These are phyloP conservation scores for Hordeum pubiflorum DNA, from an alignment of 202 grass and related monocot genomes.

Conservation along the genomic window DNA sequence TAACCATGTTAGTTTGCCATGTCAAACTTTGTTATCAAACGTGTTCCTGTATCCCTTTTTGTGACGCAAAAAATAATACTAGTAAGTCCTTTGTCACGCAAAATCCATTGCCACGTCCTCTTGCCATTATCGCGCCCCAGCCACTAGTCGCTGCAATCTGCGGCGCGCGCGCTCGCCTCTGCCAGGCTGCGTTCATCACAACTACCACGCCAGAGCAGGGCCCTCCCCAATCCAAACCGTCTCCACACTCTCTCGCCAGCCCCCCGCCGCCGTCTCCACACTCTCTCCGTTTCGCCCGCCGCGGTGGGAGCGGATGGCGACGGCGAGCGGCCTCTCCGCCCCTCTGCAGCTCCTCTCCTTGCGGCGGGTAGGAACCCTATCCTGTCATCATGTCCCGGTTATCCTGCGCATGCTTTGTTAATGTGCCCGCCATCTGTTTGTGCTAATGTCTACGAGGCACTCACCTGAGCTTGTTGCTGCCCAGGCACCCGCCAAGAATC, in stretches of 20 bases:
- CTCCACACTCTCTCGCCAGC: background rate
- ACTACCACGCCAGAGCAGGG: background rate
- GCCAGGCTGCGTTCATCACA: background rate
- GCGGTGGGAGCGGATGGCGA: slow-evolving; percentile 27
- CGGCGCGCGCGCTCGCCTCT: background rate
- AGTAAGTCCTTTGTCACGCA: background rate
- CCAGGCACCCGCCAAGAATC: slow-evolving; percentile 17
- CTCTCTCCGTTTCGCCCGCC: background rate
- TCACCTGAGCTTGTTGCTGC: background rate
- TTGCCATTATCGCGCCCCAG: background rate
- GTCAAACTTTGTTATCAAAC: background rate
- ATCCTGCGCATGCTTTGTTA: background rate
- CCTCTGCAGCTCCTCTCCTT: slow-evolving; percentile 22
- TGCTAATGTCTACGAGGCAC: background rate
- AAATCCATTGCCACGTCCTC: background rate
- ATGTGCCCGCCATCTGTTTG: background rate
- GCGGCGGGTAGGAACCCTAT: background rate
- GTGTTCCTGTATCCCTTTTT: background rate
- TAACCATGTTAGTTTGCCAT: too few species aligned
- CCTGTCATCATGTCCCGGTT: background rate
- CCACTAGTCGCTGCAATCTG: background rate
- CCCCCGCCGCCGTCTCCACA: background rate
- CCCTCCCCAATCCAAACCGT: background rate
- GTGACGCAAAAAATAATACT: background rate
- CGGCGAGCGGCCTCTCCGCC: slow-evolving; percentile 22